Conservation (phyloP, 2,329 filamentous ascomycete genomes). For the Blastomyces silverae region DNA sequence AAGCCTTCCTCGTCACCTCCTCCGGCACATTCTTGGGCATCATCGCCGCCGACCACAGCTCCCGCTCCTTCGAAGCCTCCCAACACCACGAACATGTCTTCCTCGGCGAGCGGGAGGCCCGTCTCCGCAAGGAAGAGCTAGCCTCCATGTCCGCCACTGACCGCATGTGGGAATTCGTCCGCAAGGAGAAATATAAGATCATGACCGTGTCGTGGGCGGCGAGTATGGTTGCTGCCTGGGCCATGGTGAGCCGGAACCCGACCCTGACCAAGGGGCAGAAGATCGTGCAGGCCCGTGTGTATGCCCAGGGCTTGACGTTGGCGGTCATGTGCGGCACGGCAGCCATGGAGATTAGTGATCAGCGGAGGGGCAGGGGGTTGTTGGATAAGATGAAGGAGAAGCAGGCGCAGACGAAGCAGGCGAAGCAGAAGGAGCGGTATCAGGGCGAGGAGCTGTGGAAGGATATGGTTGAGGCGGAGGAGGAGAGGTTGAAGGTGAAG, state of each 20-base stretch:
- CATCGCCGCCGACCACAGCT: conserved; percentile 70
- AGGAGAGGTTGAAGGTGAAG: conserved; percentile 38
- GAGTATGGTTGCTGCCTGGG: conserved; percentile 67
- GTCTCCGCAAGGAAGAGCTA: conserved; percentile 50
- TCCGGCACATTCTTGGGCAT: conserved; percentile 79
- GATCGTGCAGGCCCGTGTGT: conserved; percentile 88
- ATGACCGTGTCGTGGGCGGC: conserved; percentile 76
- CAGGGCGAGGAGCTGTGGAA: conserved; percentile 88
- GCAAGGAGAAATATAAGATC: conserved; percentile 77
- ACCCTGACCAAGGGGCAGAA: conserved; percentile 73
- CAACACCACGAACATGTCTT: conserved; percentile 63
- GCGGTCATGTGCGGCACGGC: conserved; percentile 76
- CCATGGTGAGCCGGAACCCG: conserved; percentile 68
- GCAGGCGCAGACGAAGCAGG: conserved; percentile 79
- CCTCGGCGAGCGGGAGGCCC: conserved; percentile 55
- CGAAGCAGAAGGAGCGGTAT: conserved; percentile 75
- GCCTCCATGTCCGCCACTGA: conserved; percentile 52
- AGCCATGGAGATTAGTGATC: conserved; percentile 74
- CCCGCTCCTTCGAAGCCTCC: conserved; percentile 62
- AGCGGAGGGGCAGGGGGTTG: conserved; percentile 57
- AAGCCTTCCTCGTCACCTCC: conserved; percentile 80
- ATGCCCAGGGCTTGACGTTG: conserved; percentile 82
- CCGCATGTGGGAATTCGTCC: conserved; percentile 64
- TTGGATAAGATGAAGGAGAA: conserved; percentile 40
- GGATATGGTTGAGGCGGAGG: conserved; percentile 47